Evolutionary conservation across 805 yeast genomes (phyloP).

Genomic region (Myxozyma melibiosi): DNA sequence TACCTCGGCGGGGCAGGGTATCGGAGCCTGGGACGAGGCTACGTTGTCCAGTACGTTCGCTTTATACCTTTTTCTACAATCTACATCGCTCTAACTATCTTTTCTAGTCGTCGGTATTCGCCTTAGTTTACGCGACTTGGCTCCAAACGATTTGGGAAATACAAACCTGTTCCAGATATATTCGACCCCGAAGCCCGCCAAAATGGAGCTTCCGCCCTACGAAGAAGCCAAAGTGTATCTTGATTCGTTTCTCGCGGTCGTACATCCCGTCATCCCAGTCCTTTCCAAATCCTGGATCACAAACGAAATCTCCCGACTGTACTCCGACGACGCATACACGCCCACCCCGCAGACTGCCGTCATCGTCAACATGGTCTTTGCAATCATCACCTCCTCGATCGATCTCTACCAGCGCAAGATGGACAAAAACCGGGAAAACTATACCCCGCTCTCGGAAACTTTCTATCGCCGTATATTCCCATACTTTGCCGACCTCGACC

Average conservation of each 20-base stretch:
- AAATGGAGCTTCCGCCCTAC: conserved; percentile 26
- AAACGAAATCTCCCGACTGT: conserved; percentile 12
- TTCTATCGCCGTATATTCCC: conserved; percentile 22
- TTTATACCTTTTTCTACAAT: not conserved
- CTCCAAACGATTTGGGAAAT: conserved; percentile 20
- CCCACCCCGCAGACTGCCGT: conserved; percentile 19
- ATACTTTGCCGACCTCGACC: conserved; percentile 14
- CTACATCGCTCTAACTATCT: not conserved
- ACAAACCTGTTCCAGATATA: conserved; percentile 19
- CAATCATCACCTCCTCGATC: conserved; percentile 14
- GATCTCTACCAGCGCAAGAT: conserved; percentile 28
- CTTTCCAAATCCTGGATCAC: conserved; percentile 19
- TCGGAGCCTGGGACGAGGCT: conserved; percentile 28
- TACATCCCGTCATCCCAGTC: conserved; percentile 27
- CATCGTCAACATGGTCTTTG: conserved; percentile 31
- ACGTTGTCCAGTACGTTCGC: conserved; percentile 18
- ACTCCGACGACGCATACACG: conserved; percentile 15
- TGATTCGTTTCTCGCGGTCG: conserved; percentile 16
- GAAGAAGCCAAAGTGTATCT: conserved; percentile 28
- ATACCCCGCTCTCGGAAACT: conserved; percentile 17
- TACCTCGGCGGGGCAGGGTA: not conserved
- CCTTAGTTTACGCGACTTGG: conserved; percentile 21
- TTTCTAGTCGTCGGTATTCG: conserved; percentile 20
- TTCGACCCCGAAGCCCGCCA: conserved; percentile 2
- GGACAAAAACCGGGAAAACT: conserved; percentile 8